Percentiles rank a stretch among this genome's conserved stretches.
Conservation (phyloP, 768 basidiomycete species). For the Rhodotorula sphaerocarpa region DNA sequence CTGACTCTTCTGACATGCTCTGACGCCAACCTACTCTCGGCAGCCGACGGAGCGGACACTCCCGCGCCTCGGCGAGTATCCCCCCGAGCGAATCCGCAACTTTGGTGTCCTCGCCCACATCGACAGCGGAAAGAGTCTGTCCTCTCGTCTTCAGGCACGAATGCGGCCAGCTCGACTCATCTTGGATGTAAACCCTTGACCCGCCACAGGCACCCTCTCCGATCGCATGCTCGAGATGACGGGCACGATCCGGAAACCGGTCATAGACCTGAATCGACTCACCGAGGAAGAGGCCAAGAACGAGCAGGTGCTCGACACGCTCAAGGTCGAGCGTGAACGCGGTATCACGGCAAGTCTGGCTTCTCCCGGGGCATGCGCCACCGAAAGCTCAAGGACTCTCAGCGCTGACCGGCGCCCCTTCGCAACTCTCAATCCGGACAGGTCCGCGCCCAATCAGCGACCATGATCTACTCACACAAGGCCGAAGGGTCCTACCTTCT, state of each 20-base stretch:
- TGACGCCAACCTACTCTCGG: too few species aligned
- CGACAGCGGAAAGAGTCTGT: slow-evolving; percentile 59
- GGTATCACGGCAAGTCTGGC: slow-evolving; percentile 65
- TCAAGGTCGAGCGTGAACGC: slow-evolving; percentile 93
- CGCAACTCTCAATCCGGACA: not conserved
- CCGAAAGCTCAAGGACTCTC: not conserved
- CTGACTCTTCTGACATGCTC: too few species aligned
- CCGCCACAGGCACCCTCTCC: slow-evolving; percentile 25
- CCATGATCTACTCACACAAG: slow-evolving; percentile 62
- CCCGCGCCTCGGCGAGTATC: not conserved
- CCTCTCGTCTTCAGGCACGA: not conserved
- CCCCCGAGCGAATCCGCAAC: slow-evolving; percentile 44
- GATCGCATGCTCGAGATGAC: slow-evolving; percentile 57
- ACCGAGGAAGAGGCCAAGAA: slow-evolving; percentile 57
- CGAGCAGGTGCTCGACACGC: slow-evolving; percentile 78
- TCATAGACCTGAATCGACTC: slow-evolving; percentile 43
- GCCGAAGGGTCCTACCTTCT: slow-evolving; percentile 59
- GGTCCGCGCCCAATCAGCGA: slow-evolving; percentile 40
- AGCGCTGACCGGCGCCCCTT: not conserved
- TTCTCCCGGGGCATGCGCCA: not conserved
- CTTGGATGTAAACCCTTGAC: not conserved
- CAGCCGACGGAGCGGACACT: too few species aligned
- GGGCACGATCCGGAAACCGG: slow-evolving; percentile 56
- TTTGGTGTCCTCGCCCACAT: slow-evolving; percentile 9
- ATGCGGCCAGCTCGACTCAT: too few species aligned